Base-by-base conservation (phyloP, 768 basidiomycete genomes). In the Termitomyces sp. region DNA sequence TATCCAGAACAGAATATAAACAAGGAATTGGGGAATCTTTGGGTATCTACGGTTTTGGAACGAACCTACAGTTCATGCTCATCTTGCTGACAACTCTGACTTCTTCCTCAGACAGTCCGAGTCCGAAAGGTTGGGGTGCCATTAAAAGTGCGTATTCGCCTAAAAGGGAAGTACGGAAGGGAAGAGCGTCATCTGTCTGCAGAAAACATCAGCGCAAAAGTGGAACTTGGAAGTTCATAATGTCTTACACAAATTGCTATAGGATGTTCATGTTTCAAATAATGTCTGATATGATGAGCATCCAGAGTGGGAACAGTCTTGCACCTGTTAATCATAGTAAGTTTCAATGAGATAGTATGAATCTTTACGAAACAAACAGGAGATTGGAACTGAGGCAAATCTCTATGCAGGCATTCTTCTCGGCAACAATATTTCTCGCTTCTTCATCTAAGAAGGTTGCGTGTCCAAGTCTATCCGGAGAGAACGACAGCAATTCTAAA, bases 321-420 rank as follows among this genome's bases (percentile, higher is more conserved):
- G 73, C 83, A 83, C 37, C 88, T 90, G 16, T 45, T 34, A 33
- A 44, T 24, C 46, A 42, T 31, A 45, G 24, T 24, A 28, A 37
- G 41, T 28, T 44, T 44, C 15, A 50, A 44, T 50, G 45, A 31
- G n/a, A 39, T 24, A 22, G 29, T 31, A 24, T 39, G 46, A 61
- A 53, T 16, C 9, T 5, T 7, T 39, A 34, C n/a, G 29, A 26
- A 16, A 72, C 86, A 54, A 66, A 88, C 84, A 91, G 61, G 12
- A 93, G 65, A 70, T 93, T 93, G 0, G 91, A 92, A 18, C 80
- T 86, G 29, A 94, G 77, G 67, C 92, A 94, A 44, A 94, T 86
- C 70, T 94, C 92, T 41, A 93, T 80, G 66, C 83, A 83, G 44
- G 81, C 81, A 37, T 82, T 78, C 26, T 75, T 69, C 34, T 73